Conservation (phyloP, 129 eudicot species). For the Helianthus tuberosus region DNA sequence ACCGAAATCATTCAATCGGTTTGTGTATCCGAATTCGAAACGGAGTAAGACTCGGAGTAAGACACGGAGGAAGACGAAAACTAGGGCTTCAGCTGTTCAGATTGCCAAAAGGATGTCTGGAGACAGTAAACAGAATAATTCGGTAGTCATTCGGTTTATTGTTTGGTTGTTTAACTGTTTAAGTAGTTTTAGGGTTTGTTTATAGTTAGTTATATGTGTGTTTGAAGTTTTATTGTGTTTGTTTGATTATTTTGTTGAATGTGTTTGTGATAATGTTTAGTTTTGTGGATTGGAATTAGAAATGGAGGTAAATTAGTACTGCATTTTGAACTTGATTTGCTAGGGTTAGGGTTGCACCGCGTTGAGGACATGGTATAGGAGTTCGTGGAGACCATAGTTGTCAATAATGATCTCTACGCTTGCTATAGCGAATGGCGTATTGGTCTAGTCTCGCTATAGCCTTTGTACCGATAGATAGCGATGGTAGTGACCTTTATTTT, state of each 20-base stretch:
- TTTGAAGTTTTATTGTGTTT: background rate
- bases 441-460: too few relatives aligned
- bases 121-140: conserved; percentile 36
- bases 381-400: too few relatives aligned
- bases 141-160: conserved; percentile 40
- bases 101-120: conserved; percentile 54
- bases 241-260: background rate
- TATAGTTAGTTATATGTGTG: background rate
- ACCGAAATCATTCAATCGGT: conserved; percentile 47
- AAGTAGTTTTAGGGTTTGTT: conserved; percentile 7
- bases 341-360: background rate
- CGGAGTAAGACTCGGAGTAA: conserved; percentile 51
- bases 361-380: too few relatives aligned
- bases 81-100: conserved; percentile 62
- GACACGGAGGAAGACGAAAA: conserved; percentile 51
- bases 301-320: conserved; percentile 5
- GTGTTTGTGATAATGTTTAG: background rate
- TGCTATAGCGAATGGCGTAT: too few relatives aligned
- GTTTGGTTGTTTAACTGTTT: background rate
- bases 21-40: conserved; percentile 28
- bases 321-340: conserved; percentile 6
- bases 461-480: too few relatives aligned
- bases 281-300: conserved; percentile 20
- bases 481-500: too few relatives aligned
- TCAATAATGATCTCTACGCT: too few relatives aligned